phyloP scores from a whole-genome alignment of 768 basidiomycete genomes.

The Dacryopinax spathularia region DNA sequence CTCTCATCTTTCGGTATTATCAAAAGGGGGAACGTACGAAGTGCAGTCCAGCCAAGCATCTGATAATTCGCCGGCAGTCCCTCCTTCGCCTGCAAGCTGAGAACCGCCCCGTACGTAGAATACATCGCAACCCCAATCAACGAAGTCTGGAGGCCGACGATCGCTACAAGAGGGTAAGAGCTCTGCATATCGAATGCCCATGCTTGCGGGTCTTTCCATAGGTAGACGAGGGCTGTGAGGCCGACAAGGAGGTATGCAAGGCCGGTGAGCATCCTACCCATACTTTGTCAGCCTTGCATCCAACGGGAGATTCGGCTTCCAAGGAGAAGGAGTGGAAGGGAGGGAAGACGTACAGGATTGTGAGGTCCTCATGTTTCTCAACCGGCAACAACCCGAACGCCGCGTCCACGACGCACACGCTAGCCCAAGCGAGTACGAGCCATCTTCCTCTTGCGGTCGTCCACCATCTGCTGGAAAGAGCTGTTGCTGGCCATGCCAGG shows the following conservation, averaged over 20 bases:
- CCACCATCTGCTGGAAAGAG: conserved; percentile 32
- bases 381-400: conserved; percentile 61
- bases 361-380: conserved; percentile 50
- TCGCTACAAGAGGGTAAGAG: not conserved
- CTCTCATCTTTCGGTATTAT: not conserved
- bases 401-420: conserved; percentile 39
- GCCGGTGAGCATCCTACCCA: not conserved
- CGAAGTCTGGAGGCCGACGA: not conserved
- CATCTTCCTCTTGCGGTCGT: conserved; percentile 14
- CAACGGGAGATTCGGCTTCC: no score
- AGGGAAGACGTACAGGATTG: conserved; percentile 39
- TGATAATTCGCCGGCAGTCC: conserved; percentile 54
- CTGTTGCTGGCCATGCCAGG: conserved; percentile 44
- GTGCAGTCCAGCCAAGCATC: conserved; percentile 45
- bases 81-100: conserved; percentile 45
- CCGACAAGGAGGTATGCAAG: not conserved
- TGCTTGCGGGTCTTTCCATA: not conserved
- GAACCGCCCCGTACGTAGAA: conserved; percentile 40
- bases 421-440: conserved; percentile 31
- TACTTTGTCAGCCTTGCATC: not conserved
- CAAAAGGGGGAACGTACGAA: conserved; percentile 34
- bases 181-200: not conserved
- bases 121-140: not conserved
- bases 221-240: not conserved
- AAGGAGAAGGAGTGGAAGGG: not conserved